Evolutionary conservation across 257 asterid genomes (phyloP), one percentile per base, ranked within the genome.

Genomic region (Apocynum venetum): DNA sequence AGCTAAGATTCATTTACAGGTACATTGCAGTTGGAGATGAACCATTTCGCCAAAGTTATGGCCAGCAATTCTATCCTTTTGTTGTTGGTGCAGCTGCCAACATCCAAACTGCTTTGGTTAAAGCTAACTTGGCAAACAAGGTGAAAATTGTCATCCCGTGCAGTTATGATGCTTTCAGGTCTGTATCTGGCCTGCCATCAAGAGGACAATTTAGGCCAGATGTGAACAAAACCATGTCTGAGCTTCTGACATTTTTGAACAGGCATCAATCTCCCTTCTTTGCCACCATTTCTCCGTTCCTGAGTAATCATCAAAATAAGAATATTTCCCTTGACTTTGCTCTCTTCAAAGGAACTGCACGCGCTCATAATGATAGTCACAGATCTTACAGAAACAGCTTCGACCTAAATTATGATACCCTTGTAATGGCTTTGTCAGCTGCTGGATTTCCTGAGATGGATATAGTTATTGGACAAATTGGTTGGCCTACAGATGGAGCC

Each of bases 401-500:
- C 35, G 96, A 93, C 60, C 55, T 88, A 79, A 86, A 87, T 82
- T 92, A 88, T 19, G 89, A 87, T 76, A 82, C 90, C 48, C 56
- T 92, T 47, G 68, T 74, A 57, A 82, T 68, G 7, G 87, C 96
- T 38, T 83, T 93, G 48, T 84, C 90, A 40, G 71, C 41, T 19
- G 88, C 91, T 31, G 96, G 98, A 9, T 93, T 87, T 73, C 82
- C 93, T 70, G 81, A 53, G 63, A 72, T 86, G 61, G 92, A 86
- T 0, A 71, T 93, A 46, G 82, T 88, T 63, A 75, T 93, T 20
- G 87, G 90, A 49, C 85, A 80, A 69, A 88, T 92, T 25, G 98
- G 98, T 64, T 93, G 98, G 98, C 98, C 98, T 10, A 88, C 94
- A 4, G 96, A 92, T 70, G 98, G 98, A 4, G 89, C 95, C 70